A percentile compares a stretch with the other conserved stretches of the same genome.
These are phyloP conservation scores for Triangularia setosa DNA, from an alignment of 2,329 filamentous ascomycete species.

Conservation along the genomic window DNA sequence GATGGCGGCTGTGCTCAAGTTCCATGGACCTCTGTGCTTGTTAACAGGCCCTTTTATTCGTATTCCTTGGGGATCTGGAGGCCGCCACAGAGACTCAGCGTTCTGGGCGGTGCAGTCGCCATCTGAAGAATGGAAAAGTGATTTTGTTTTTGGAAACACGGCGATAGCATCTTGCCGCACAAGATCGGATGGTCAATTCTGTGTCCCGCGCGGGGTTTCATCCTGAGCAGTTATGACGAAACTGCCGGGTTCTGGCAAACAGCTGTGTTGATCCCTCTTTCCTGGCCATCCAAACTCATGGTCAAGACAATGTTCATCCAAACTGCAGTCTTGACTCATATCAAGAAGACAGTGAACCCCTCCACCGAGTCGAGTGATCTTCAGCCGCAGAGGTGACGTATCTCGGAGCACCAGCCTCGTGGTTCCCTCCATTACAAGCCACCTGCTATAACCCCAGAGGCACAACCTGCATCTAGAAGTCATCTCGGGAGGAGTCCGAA, in stretches of 20 bases:
- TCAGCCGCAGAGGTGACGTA: background rate
- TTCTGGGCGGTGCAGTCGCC: too few species aligned
- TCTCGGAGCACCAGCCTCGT: background rate
- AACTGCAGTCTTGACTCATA: background rate
- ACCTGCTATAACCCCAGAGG: background rate
- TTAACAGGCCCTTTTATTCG: background rate
- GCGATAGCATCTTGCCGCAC: background rate
- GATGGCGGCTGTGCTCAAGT: constrained; percentile 8
- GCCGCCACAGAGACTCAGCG: background rate
- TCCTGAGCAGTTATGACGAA: background rate
- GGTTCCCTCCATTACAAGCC: background rate
- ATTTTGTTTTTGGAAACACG: constrained; percentile 3
- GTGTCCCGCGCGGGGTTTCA: background rate
- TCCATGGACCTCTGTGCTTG: background rate
- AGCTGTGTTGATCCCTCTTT: background rate
- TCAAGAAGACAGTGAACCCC: background rate
- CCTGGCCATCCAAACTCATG: background rate
- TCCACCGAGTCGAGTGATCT: background rate
- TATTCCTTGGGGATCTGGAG: background rate
- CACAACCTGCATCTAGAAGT: background rate
- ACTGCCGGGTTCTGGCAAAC: background rate
- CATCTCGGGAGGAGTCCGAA: background rate
- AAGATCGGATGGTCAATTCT: background rate
- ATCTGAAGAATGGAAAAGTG: background rate
- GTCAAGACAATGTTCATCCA: background rate